A percentile compares a stretch with the other conserved stretches of the same genome.
Conservation (phyloP, 2,329 filamentous ascomycete species). For the Chaetothyriales sp. region DNA sequence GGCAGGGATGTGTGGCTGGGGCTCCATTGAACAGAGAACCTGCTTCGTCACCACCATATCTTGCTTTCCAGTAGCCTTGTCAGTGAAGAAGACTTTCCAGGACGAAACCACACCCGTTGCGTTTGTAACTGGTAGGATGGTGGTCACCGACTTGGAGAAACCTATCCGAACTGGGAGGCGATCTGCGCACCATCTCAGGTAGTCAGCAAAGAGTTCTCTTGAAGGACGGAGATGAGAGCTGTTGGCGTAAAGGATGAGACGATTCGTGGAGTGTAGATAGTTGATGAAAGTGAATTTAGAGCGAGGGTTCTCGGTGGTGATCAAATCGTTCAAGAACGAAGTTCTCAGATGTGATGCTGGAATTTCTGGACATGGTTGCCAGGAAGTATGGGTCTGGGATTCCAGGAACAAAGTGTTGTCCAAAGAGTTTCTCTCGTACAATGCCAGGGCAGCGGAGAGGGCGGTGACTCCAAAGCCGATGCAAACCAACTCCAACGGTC, state of each 20-base stretch:
- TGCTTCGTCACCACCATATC: conserved; percentile 6
- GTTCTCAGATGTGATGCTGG: conserved; percentile 7
- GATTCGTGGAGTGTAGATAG: conserved; percentile 12
- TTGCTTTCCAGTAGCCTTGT: conserved; percentile 7
- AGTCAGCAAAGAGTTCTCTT: conserved; percentile 9
- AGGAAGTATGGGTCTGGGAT: conserved; percentile 4
- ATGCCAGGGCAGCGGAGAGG: conserved; percentile 10
- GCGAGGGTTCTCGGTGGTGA: conserved; percentile 15
- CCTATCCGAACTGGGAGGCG: conserved; percentile 5
- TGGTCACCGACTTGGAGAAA: conserved; percentile 4
- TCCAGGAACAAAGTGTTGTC: conserved; percentile 12
- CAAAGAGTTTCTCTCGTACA: conserved; percentile 9
- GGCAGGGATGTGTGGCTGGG: conserved; percentile 6
- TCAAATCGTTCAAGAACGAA: conserved; percentile 14
- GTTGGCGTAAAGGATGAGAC: conserved; percentile 11
- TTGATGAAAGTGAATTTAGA: conserved; percentile 16
- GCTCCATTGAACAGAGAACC: conserved; percentile 8
- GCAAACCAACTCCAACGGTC: conserved; percentile 10
- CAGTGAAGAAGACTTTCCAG: conserved; percentile 8
- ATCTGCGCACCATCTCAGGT: conserved; percentile 13
- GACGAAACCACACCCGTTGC: conserved; percentile 1
- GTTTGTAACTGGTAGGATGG: conserved; percentile 5
- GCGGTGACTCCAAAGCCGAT: conserved; percentile 12
- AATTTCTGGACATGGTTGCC: conserved; percentile 8
- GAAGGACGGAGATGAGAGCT: conserved; percentile 7